Evolutionary conservation across 805 yeast species (phyloP).

Genomic region (Schwanniomyces yamadae): DNA sequence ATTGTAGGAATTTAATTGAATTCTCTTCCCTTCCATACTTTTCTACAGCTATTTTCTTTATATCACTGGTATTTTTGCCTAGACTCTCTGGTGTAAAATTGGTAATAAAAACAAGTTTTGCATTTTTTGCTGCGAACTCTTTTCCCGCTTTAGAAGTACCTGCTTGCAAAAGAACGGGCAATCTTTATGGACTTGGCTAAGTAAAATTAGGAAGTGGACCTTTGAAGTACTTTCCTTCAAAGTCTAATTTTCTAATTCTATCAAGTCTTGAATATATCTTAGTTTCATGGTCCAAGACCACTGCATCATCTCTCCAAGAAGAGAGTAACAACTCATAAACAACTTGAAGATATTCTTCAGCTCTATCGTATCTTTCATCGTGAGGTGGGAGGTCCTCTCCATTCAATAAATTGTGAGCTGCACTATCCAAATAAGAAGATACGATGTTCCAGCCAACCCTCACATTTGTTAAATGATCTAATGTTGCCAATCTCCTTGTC

Average conservation of each 20-base stretch:
- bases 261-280: conserved; percentile 40
- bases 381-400: conserved; percentile 37
- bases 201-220: no score
- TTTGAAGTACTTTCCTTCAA: conserved; percentile 38
- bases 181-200: no score
- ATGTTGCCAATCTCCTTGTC: no score
- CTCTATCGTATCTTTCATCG: conserved; percentile 39
- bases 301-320: conserved; percentile 47
- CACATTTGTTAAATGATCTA: conserved; percentile 41
- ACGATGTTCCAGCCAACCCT: conserved; percentile 51
- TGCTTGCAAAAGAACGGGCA: no score
- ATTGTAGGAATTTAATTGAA: conserved; percentile 36
- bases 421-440: conserved; percentile 43
- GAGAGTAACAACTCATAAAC: conserved; percentile 38
- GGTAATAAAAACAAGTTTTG: no score
- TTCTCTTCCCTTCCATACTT: conserved; percentile 35
- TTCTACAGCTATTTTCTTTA: conserved; percentile 30
- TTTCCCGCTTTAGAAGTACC: no score
- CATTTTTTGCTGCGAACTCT: no score
- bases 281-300: conserved; percentile 21
- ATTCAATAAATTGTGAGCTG: conserved; percentile 39
- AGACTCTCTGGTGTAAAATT: no score
- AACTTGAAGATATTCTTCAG: conserved; percentile 41
- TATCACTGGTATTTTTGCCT: conserved; percentile 34
- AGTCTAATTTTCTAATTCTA: conserved; percentile 40